Evolutionary conservation across 768 basidiomycete species (phyloP).

Genomic region (Tephrocybe rancida): DNA sequence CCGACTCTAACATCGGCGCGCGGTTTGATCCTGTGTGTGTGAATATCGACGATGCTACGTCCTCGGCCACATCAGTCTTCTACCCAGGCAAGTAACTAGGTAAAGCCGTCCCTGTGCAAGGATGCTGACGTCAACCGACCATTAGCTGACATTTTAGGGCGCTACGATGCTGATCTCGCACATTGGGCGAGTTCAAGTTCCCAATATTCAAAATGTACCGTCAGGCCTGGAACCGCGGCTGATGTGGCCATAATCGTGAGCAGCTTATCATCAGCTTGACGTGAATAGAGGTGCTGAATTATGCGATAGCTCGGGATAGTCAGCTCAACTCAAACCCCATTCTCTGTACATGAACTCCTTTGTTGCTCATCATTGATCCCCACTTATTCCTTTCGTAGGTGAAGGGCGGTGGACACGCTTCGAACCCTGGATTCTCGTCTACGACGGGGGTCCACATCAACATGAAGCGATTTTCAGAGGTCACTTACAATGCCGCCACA

Average conservation of each 20-base stretch:
- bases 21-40: conserved; percentile 31
- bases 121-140: no score
- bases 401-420: conserved; percentile 61
- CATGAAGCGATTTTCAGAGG: conserved; percentile 49
- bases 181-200: conserved; percentile 58
- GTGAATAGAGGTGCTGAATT: neutral
- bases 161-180: conserved; percentile 41
- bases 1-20: neutral
- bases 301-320: conserved; percentile 46
- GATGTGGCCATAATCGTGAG: conserved; percentile 55
- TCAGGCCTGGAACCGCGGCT: conserved; percentile 55
- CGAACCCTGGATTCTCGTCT: conserved; percentile 59
- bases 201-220: conserved; percentile 48
- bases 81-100: conserved; percentile 36
- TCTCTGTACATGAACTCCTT: conserved; percentile 43
- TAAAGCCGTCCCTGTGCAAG: no score
- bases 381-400: conserved; percentile 34
- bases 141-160: neutral
- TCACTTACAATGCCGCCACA: conserved; percentile 38
- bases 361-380: neutral
- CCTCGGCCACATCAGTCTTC: conserved; percentile 47
- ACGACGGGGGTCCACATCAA: conserved; percentile 60
- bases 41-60: conserved; percentile 38
- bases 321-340: conserved; percentile 44
- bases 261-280: neutral